These are phyloP conservation scores for Lasiodiplodia gonubiensis DNA, from an alignment of 2,329 filamentous ascomycete species.

Conservation along the genomic window DNA sequence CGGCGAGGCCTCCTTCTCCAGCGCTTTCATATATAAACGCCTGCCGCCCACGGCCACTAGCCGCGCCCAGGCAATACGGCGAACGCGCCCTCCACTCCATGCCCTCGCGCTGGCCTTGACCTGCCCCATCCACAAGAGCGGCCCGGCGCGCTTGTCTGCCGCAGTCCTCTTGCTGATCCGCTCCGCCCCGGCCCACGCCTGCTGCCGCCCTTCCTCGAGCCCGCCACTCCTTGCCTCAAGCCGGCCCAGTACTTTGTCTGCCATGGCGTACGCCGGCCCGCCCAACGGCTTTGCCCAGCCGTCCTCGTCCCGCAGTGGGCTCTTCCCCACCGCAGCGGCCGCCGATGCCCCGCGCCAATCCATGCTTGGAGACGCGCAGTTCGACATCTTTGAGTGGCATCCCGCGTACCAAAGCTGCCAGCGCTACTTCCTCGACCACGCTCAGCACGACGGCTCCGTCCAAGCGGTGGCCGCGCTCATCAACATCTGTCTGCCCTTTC, in stretches of 20 bases:
- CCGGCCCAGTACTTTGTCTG: not conserved
- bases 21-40: constrained; percentile 24
- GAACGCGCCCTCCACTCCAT: constrained; percentile 6
- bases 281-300: constrained; percentile 28
- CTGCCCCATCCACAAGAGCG: constrained; percentile 12
- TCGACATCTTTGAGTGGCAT: constrained; percentile 93
- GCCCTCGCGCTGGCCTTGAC: constrained; percentile 16
- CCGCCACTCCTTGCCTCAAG: not conserved
- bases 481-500: constrained; percentile 90
- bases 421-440: constrained; percentile 88
- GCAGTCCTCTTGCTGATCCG: constrained; percentile 1
- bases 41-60: constrained; percentile 19
- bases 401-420: constrained; percentile 89
- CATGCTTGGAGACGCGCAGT: constrained; percentile 53
- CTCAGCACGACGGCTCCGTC: constrained; percentile 80
- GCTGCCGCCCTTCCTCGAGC: not conserved
- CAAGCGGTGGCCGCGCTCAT: constrained; percentile 89
- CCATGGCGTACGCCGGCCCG: constrained; percentile 28
- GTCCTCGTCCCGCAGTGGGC: constrained; percentile 27
- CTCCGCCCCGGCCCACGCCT: not conserved
- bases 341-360: constrained; percentile 25
- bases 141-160: constrained; percentile 9
- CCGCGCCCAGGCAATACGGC: constrained; percentile 20
- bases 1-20: constrained; percentile 9
- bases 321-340: constrained; percentile 27